Percentiles rank a stretch among this genome's conserved stretches.
Conservation (phyloP, 441 rosid species). For the Viola pubescens region DNA sequence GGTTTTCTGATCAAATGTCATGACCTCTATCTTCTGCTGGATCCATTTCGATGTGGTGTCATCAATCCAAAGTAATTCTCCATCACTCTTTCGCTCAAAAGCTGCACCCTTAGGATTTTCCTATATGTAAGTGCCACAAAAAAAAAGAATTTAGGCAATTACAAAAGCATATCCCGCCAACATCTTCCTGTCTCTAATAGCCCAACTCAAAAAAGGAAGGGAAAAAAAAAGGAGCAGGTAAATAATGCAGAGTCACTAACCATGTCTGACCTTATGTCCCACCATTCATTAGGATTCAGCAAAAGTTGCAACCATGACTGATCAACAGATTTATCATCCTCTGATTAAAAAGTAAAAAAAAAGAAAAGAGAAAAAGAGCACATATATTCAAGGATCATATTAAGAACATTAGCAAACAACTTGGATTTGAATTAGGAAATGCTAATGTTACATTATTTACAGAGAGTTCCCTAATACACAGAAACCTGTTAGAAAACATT, state of each 20-base stretch:
- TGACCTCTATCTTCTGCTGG: background rate
- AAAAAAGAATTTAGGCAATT: background rate
- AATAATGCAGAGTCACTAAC: background rate
- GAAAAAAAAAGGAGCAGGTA: background rate
- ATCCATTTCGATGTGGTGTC: slow-evolving; percentile 5
- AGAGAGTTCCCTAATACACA: background rate
- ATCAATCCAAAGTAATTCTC: slow-evolving; percentile 5
- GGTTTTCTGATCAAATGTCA: slow-evolving; percentile 1
- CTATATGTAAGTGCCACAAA: background rate
- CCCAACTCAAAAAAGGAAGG: background rate
- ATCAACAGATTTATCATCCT: background rate
- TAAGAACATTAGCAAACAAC: background rate
- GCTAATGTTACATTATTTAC: background rate
- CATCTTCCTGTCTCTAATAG: background rate
- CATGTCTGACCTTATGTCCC: background rate
- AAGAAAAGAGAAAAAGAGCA: background rate
- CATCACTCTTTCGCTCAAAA: slow-evolving; percentile 7
- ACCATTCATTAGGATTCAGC: background rate
- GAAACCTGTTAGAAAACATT: background rate
- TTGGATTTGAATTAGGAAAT: background rate
- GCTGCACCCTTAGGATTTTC: background rate
- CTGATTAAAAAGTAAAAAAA: no score
- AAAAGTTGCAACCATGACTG: slow-evolving; percentile 1
- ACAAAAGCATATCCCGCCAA: background rate
- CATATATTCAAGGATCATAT: no score